Evolutionary conservation across 73 alveolate species (phyloP).

Genomic region (Tetrahymena thermophila): DNA sequence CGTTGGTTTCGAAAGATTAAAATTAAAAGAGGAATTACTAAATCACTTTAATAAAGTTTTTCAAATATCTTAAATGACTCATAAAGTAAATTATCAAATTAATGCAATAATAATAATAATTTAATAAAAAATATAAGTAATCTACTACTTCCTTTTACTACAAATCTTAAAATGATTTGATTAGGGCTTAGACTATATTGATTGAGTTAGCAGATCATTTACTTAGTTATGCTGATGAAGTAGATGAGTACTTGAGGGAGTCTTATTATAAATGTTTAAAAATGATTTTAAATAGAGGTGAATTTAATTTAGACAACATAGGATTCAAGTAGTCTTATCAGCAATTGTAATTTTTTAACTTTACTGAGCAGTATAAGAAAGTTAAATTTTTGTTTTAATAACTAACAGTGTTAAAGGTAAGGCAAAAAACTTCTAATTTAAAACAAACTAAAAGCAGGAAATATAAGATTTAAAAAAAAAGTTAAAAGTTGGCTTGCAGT

Average conservation of each 20-base stretch:
- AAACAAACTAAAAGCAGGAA: conserved; percentile 39
- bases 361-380: background rate
- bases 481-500: conserved; percentile 40
- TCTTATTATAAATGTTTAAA: conserved; percentile 42
- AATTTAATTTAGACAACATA: conserved; percentile 51
- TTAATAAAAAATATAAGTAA: conserved; percentile 35
- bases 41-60: background rate
- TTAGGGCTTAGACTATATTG: conserved; percentile 42
- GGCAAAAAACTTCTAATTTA: background rate
- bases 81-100: conserved; percentile 7
- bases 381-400: background rate
- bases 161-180: conserved; percentile 40
- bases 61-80: background rate
- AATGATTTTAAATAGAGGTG: conserved; percentile 54
- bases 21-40: background rate
- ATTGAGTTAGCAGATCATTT: conserved; percentile 55
- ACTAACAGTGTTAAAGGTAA: background rate
- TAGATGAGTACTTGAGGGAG: conserved; percentile 52
- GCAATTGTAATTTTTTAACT: background rate
- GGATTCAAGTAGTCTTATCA: conserved; percentile 26
- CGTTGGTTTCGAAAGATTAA: conserved; percentile 41
- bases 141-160: conserved; percentile 67
- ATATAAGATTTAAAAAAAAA: conserved; percentile 31
- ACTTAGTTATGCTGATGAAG: conserved; percentile 49
- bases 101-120: background rate